These are phyloP conservation scores for Smallanthus sonchifolius DNA, from an alignment of 129 eudicot species.

Conservation along the genomic window DNA sequence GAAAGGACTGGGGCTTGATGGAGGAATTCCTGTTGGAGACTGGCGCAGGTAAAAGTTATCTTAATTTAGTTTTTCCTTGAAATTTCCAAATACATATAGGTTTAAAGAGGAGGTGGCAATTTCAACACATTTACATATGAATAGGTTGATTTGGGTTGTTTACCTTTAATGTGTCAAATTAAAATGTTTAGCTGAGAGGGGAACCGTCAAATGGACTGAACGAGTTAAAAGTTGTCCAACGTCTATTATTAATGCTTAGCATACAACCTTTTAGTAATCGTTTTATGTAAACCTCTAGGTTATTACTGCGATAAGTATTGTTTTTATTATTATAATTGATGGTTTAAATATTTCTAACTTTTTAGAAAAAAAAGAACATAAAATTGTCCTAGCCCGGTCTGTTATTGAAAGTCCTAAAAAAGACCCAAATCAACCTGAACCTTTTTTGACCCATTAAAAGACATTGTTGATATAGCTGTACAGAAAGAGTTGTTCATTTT, in stretches of 20 bases:
- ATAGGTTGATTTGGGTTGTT: neutral
- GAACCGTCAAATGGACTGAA: neutral
- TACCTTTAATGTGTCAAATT: neutral
- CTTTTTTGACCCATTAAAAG: neutral
- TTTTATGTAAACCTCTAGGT: neutral
- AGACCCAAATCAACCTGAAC: neutral
- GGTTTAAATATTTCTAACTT: neutral
- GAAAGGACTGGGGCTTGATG: slow-evolving; percentile 96
- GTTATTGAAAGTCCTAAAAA: neutral
- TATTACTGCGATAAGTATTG: neutral
- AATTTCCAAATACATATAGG: neutral
- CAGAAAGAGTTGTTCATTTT: neutral
- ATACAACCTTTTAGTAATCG: neutral
- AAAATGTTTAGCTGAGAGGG: neutral
- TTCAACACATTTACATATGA: neutral
- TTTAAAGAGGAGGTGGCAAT: neutral
- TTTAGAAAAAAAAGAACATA: neutral
- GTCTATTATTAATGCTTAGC: neutral
- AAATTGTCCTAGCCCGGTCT: neutral
- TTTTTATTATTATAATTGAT: neutral
- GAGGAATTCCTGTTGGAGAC: slow-evolving; percentile 63
- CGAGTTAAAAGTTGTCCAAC: neutral
- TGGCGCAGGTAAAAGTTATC: slow-evolving; percentile 67
- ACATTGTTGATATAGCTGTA: neutral
- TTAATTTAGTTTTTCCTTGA: neutral